Evolutionary conservation across 2,329 filamentous ascomycete genomes (phyloP).

Genomic region (Trichoderma sp.): DNA sequence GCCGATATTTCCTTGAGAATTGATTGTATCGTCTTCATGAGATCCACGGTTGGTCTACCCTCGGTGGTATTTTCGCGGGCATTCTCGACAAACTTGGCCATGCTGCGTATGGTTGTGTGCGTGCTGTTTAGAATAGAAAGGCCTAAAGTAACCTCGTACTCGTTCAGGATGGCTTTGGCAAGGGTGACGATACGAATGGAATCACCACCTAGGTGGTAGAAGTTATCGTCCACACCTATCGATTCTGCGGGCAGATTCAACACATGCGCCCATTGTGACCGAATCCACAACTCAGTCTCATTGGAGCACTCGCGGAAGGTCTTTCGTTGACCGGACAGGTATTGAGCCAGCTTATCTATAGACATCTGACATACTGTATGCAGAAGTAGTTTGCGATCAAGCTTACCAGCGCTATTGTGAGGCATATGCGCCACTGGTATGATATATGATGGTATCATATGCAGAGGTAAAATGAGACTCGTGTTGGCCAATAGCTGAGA

Average conservation of each 20-base stretch:
- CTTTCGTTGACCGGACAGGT: neutral
- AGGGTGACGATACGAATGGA: constrained; percentile 27
- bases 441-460: constrained; percentile 24
- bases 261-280: neutral
- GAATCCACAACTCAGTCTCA: constrained; percentile 1
- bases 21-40: neutral
- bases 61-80: neutral
- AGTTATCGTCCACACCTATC: constrained; percentile 27
- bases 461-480: constrained; percentile 28
- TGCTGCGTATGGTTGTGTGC: constrained; percentile 22
- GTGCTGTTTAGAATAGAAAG: constrained; percentile 26
- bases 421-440: constrained; percentile 12
- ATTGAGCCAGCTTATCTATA: neutral
- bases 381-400: constrained; percentile 5
- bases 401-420: constrained; percentile 16
- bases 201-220: constrained; percentile 27
- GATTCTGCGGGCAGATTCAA: constrained; percentile 9
- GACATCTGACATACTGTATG: neutral
- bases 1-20: neutral
- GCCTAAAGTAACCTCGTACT: constrained; percentile 22
- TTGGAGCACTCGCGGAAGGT: neutral
- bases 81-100: constrained; percentile 23
- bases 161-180: constrained; percentile 19
- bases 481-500: neutral
- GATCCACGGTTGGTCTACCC: neutral